Evolutionary conservation across 2,329 filamentous ascomycete genomes (phyloP).

Genomic region (Ilyonectria sp.): DNA sequence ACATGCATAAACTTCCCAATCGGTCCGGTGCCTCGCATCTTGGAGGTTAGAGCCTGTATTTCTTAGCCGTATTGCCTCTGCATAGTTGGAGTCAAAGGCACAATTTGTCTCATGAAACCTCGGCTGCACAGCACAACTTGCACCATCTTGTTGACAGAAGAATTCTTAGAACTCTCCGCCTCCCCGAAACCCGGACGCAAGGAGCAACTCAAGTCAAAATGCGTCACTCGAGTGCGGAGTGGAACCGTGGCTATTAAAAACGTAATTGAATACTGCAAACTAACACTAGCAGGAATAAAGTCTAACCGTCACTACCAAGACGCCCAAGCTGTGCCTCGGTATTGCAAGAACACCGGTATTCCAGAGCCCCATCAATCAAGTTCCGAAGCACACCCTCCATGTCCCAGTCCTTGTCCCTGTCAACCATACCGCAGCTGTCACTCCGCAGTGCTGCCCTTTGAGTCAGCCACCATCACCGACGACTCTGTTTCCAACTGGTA

Average conservation of each 20-base stretch:
- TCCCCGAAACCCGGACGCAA: background rate
- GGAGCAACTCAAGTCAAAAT: background rate
- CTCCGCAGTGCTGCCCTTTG: slow-evolving; percentile 47
- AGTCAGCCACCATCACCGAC: slow-evolving; percentile 56
- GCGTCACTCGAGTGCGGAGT: slow-evolving; percentile 4
- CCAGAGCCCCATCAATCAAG: slow-evolving; percentile 4
- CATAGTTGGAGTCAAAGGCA: background rate
- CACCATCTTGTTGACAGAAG: background rate
- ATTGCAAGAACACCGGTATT: slow-evolving; percentile 1
- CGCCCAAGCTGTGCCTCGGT: background rate
- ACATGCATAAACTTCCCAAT: slow-evolving; percentile 12
- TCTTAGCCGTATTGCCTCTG: background rate
- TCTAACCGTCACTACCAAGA: background rate
- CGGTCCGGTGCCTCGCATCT: background rate
- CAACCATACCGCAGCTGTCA: slow-evolving; percentile 48
- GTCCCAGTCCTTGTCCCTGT: background rate
- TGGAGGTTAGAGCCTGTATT: background rate
- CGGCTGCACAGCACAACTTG: background rate
- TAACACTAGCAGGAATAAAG: slow-evolving; percentile 5
- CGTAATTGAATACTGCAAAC: slow-evolving; percentile 8
- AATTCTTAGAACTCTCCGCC: background rate
- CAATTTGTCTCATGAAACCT: slow-evolving; percentile 1
- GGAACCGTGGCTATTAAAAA: slow-evolving; percentile 3
- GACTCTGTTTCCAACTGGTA: slow-evolving; percentile 33
- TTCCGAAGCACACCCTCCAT: background rate